Base-by-base conservation (phyloP, 306 rosid genomes). In the Castanea sativa region DNA sequence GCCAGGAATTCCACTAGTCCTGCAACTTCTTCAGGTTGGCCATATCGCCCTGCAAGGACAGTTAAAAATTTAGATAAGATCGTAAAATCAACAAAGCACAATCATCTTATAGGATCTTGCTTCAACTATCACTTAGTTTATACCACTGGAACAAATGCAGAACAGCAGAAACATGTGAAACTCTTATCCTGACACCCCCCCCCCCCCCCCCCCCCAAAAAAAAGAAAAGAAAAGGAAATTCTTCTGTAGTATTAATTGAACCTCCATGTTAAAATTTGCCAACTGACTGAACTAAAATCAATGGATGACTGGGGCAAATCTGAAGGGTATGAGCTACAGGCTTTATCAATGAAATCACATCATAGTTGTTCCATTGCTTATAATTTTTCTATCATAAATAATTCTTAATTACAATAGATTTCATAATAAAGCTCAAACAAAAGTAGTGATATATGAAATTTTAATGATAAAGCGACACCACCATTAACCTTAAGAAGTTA, bases 1-100 rank as follows among this genome's bases (percentile, higher is more conserved):
- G 98, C 99, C 90, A 95, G 89, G 80, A 95, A 93, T 83, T 95
- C 96, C 80, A 95, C 98, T 53, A 95, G 88, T 76, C 99, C 98
- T 76, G 98, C 98, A 74, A 95, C 97, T 88, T 95, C 99, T 87
- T 95, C 98, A 16, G 98, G 97, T 73, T 85, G 97, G 58, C 99
- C 98, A 80, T 90, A 92, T 75, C 97, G 89, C 49, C 97, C 98
- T 95, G 90, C 68, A 88, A 33, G 29, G 73, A 80, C 58, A 55
- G 51, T 41, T 70, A 58, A 77, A 77, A 82, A 43, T 18, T 33
- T 59, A 21, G 65, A 23, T 21, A 60, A 11, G 15, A 72, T 13
- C 30, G 76, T 18, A 29, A 33, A 76, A 23, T 59, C 45, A 35
- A 59, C 21, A 32, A 57, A n/a, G 32, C 65, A 53, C 21, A 60